A percentile compares a stretch with the other conserved stretches of the same genome.
Evolutionary conservation across 495 filamentous ascomycete genomes (phyloP).

Genomic region (Penicillium steckii): DNA sequence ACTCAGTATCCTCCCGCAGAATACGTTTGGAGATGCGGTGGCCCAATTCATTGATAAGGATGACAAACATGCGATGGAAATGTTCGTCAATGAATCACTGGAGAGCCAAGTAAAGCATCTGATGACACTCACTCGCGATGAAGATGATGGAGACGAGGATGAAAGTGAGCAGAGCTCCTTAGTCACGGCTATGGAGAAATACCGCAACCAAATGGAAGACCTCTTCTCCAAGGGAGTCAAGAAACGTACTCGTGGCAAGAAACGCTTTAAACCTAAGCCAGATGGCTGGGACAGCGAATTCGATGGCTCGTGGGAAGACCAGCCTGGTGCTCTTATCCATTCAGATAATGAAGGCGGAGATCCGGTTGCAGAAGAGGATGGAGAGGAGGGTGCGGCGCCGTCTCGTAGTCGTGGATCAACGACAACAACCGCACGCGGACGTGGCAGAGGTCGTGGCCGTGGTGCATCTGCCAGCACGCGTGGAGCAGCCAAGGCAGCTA

Average conservation of each 20-base stretch:
- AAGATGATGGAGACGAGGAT: conserved; percentile 65
- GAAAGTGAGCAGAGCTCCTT: conserved; percentile 57
- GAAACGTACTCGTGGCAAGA: conserved; percentile 56
- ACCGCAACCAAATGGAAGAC: conserved; percentile 68
- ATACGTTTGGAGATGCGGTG: conserved; percentile 89
- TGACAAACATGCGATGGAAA: conserved; percentile 89
- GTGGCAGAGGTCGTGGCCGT: conserved; percentile 53
- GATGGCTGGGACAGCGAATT: conserved; percentile 82
- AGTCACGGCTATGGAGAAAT: conserved; percentile 66
- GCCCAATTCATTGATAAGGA: conserved; percentile 93
- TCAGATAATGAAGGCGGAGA: conserved; percentile 53
- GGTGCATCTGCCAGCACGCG: conserved; percentile 40
- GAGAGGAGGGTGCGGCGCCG: conserved; percentile 37
- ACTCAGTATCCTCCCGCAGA: conserved; percentile 85
- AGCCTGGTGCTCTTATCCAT: conserved; percentile 65
- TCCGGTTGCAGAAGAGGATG: conserved; percentile 45
- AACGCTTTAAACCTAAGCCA: conserved; percentile 72
- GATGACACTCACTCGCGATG: conserved; percentile 59
- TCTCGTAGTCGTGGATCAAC: conserved; percentile 22
- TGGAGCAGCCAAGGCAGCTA: conserved; percentile 36
- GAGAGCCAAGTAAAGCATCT: conserved; percentile 74
- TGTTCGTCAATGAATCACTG: conserved; percentile 81
- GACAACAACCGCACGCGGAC: conserved; percentile 42
- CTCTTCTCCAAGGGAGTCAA: conserved; percentile 66
- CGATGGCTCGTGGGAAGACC: conserved; percentile 81